Conservation (phyloP, 352 stramenopile species). For the Phytophthora aleatoria region DNA sequence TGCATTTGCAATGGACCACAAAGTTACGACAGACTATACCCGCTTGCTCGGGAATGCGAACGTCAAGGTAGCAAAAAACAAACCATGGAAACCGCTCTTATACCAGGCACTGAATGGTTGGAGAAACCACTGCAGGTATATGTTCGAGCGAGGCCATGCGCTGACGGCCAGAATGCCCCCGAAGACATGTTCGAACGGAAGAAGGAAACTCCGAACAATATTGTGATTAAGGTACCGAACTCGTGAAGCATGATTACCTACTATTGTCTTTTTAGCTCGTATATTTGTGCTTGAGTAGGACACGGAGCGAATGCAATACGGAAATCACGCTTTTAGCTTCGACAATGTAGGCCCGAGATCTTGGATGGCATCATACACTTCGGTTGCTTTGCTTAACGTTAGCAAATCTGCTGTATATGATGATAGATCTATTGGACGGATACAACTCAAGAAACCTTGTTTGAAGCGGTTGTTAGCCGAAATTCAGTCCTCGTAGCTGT, state of each 20-base stretch:
- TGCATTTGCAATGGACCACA: constrained; percentile 69
- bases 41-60: constrained; percentile 76
- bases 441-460: constrained; percentile 72
- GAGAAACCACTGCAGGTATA: constrained; percentile 48
- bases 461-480: constrained; percentile 54
- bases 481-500: background rate
- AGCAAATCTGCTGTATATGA: background rate
- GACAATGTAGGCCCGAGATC: constrained; percentile 55
- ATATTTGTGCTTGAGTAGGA: constrained; percentile 41
- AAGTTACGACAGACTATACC: constrained; percentile 88
- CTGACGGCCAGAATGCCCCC: constrained; percentile 63
- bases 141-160: constrained; percentile 79
- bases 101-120: constrained; percentile 2
- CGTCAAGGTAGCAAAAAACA: constrained; percentile 53
- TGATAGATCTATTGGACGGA: constrained; percentile 83
- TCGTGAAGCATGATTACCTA: background rate
- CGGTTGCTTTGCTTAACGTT: background rate
- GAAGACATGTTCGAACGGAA: constrained; percentile 89
- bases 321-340: constrained; percentile 87
- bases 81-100: background rate
- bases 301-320: constrained; percentile 85
- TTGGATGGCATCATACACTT: background rate
- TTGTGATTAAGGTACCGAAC: constrained; percentile 72
- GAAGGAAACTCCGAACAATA: constrained; percentile 75
- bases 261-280: background rate